Evolutionary conservation across 495 filamentous ascomycete species (phyloP).

Genomic region (Penicillium canariense): DNA sequence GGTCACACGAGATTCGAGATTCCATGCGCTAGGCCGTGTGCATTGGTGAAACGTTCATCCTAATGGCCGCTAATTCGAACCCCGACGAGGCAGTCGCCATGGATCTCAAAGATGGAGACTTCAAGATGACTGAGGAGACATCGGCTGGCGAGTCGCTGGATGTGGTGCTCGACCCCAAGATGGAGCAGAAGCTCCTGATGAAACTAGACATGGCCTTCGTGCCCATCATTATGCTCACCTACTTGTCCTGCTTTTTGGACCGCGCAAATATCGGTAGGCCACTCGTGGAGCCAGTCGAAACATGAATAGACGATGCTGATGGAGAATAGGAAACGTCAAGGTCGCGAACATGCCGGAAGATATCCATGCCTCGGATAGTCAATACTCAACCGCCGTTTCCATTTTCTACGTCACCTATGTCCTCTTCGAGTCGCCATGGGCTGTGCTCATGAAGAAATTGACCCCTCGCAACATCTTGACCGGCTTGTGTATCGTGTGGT

Average conservation of each 20-base stretch:
- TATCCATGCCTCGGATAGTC: constrained; percentile 37
- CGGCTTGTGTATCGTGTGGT: constrained; percentile 47
- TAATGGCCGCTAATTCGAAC: not conserved
- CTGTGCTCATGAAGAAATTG: constrained; percentile 46
- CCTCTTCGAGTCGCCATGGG: constrained; percentile 42
- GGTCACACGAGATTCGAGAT: not conserved
- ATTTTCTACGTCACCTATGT: constrained; percentile 55
- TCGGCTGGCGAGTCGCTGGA: constrained; percentile 21
- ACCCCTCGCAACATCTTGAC: constrained; percentile 44
- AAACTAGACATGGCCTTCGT: constrained; percentile 47
- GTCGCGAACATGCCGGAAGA: constrained; percentile 45
- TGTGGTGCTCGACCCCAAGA: constrained; percentile 29
- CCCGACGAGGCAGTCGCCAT: constrained; percentile 2
- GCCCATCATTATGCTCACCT: constrained; percentile 48
- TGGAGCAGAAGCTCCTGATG: constrained; percentile 37
- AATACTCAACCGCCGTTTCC: constrained; percentile 49
- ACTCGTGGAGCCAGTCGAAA: not conserved
- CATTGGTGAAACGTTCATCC: not conserved
- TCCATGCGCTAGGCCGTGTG: not conserved
- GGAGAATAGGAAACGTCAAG: constrained; percentile 42
- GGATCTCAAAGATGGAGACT: constrained; percentile 16
- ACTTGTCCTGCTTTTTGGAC: constrained; percentile 46
- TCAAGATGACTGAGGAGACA: constrained; percentile 7
- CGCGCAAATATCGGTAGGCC: constrained; percentile 44
- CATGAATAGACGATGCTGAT: not conserved